These are phyloP conservation scores for Pythium plurisporium DNA, from an alignment of 352 stramenopile species.

Conservation along the genomic window DNA sequence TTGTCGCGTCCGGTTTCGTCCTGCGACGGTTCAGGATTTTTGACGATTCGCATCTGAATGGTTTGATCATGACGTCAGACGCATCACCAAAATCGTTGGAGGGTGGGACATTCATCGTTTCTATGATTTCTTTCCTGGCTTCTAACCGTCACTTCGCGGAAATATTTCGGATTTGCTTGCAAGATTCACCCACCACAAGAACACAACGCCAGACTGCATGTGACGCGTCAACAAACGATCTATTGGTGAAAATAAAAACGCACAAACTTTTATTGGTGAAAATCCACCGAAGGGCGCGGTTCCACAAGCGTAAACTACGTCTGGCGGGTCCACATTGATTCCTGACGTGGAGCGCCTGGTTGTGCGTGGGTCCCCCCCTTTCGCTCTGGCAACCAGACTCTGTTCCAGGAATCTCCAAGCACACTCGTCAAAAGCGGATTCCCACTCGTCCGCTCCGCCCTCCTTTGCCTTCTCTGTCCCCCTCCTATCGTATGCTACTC, in stretches of 20 bases:
- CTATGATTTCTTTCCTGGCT: constrained; percentile 4
- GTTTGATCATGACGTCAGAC: constrained; percentile 13
- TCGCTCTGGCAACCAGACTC: background rate
- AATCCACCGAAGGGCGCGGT: too few relatives aligned
- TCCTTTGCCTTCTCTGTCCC: background rate
- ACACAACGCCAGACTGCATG: constrained; percentile 1
- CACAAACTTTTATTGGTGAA: constrained; percentile 2
- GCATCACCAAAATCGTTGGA: constrained; percentile 19
- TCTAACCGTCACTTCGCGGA: background rate
- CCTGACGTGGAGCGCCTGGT: background rate
- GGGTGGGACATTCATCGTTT: background rate
- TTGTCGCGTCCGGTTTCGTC: background rate
- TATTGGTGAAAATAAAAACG: constrained; percentile 9
- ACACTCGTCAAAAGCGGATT: too few relatives aligned
- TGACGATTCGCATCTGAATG: background rate
- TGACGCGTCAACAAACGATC: background rate
- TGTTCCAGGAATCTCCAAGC: background rate
- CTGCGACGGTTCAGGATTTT: constrained; percentile 24
- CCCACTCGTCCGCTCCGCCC: background rate
- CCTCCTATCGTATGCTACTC: background rate
- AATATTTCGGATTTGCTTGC: constrained; percentile 11
- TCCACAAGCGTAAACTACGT: background rate
- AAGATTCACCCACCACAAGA: constrained; percentile 15
- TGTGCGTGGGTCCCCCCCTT: background rate
- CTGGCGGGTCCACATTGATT: background rate